Conservation (phyloP, 1,284 basidiomycete species). For the Calocybe gambosa region DNA sequence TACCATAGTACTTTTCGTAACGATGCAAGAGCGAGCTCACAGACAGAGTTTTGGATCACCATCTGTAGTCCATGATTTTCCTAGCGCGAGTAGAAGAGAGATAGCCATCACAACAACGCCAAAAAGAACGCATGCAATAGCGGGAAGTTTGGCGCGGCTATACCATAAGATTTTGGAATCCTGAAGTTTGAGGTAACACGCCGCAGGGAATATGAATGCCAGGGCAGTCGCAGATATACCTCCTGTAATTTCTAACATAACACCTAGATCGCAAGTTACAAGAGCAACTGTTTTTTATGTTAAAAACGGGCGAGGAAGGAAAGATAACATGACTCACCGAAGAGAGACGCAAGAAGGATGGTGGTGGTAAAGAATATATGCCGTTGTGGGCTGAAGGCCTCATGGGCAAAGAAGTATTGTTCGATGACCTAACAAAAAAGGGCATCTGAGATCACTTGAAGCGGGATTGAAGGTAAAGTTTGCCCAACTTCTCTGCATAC, state of each 20-base stretch:
- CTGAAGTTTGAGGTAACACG: constrained; percentile 76
- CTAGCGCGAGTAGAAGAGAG: constrained; percentile 68
- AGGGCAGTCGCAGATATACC: constrained; percentile 92
- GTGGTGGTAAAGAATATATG: constrained; percentile 90
- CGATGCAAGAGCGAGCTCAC: constrained; percentile 20
- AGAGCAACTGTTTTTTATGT: constrained; percentile 61
- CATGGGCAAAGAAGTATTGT: constrained; percentile 87
- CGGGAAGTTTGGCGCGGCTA: constrained; percentile 66
- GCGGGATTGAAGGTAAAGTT: not conserved
- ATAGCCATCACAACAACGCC: constrained; percentile 77
- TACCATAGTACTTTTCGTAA: not conserved
- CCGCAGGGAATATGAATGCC: constrained; percentile 91
- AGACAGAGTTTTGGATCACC: constrained; percentile 65
- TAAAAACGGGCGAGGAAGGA: not conserved
- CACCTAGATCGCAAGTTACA: constrained; percentile 93
- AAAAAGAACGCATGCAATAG: constrained; percentile 68
- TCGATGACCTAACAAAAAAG: constrained; percentile 68
- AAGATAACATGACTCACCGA: constrained; percentile 46
- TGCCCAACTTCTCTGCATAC: constrained; percentile 81
- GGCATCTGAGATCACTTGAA: not conserved
- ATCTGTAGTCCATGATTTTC: constrained; percentile 69
- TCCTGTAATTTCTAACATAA: constrained; percentile 96
- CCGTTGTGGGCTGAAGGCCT: constrained; percentile 72
- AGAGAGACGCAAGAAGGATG: constrained; percentile 80
- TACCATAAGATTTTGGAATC: constrained; percentile 57